Conservation (phyloP, 306 rosid species). For the Rosa chinensis region DNA sequence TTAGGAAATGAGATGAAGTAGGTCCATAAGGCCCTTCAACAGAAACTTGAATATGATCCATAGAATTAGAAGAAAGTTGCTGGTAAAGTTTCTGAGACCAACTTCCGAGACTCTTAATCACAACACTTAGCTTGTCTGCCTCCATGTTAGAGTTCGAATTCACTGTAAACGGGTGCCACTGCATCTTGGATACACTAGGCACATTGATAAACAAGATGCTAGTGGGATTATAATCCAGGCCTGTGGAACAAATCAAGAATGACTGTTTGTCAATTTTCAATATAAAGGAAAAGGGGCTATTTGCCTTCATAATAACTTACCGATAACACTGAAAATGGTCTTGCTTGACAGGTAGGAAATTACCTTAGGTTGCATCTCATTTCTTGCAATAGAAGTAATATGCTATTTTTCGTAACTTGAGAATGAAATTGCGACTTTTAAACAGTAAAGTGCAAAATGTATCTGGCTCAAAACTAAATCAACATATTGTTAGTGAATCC, state of each 20-base stretch:
- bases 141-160: slow-evolving; percentile 58
- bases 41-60: slow-evolving; percentile 55
- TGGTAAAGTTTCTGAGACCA: slow-evolving; percentile 60
- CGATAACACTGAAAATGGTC: no score
- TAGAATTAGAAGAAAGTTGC: slow-evolving; percentile 39
- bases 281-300: not conserved
- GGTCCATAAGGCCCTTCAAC: slow-evolving; percentile 94
- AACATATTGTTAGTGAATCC: not conserved
- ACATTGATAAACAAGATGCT: slow-evolving; percentile 66
- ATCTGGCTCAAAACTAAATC: not conserved
- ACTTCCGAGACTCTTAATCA: slow-evolving; percentile 50
- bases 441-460: not conserved
- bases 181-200: slow-evolving; percentile 65
- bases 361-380: not conserved
- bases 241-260: slow-evolving; percentile 32
- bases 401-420: not conserved
- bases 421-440: not conserved
- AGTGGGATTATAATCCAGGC: slow-evolving; percentile 54
- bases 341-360: not conserved
- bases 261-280: not conserved
- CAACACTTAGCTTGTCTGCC: slow-evolving; percentile 44
- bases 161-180: slow-evolving; percentile 87
- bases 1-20: slow-evolving; percentile 39
- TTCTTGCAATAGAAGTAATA: not conserved
- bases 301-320: not conserved